Base-by-base conservation (phyloP, 176 grass and related monocot species). In the Oryza officinalis region DNA sequence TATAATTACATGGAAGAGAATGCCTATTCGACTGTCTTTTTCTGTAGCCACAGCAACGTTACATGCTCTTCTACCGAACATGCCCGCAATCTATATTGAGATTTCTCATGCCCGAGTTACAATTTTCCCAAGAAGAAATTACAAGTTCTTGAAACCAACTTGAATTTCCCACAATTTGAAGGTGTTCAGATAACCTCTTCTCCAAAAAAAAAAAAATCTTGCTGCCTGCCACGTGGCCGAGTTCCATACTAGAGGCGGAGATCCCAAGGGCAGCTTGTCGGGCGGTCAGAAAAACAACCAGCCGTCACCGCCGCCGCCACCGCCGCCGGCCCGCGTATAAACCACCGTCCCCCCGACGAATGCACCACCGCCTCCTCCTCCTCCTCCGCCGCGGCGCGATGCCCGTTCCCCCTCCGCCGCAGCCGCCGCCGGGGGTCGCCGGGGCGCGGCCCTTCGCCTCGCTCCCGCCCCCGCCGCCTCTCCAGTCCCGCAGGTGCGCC, bases 401-500 rank as follows among this genome's bases (percentile, higher is more conserved):
- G 75, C 88, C 83, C 13, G 57, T 77, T 78, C 84, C 69, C 33
- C 27, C 27, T 7, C 60, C 43, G 10, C 10, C 11, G 22, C 63
- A 41, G 67, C 74, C 68, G n/a, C 74, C 33, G 33, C 32, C 68
- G 17, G 63, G 79, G 28, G 80, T 79, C 40, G 64, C 80, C 3
- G 79, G 74, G n/a, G 78, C 71, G 8, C 81, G 84, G 65, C 77
- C 91, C 78, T 83, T 83, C 79, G 22, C 88, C 5, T 83, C 92
- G 18, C 83, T 91, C 13, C 84, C 86, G 31, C 17, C 67, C 27
- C 88, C 81, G 10, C 74, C 81, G 20, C 82, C 90, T 14, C 77
- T 94, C 46, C 94, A 85, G 76, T 83, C 83, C 28, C 77, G 38
- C 26, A 94, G 92, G 94, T 97, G 32, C 27, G 15, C 23, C 7